Base-by-base conservation (phyloP, 1,139 yeast genomes). In the Pichia sp. region DNA sequence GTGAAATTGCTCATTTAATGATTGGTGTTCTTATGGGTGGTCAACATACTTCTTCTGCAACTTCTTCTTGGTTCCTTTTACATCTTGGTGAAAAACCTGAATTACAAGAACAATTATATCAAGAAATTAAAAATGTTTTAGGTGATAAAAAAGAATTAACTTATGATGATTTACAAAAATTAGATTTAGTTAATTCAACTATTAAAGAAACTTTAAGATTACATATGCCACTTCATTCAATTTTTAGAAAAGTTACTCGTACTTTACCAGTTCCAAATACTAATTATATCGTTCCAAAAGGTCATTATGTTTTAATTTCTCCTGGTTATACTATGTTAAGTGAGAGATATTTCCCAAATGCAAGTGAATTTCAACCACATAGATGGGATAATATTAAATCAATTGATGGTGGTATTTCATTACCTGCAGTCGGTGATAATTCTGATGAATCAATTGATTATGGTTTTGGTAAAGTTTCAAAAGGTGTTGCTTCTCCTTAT, bases 21-120 rank as follows among this genome's bases (percentile, higher is more conserved):
- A 92, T 92, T 66, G 99, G 97, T 64, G 82, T 94, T 46, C 75
- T 94, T 52, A 92, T 92, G 99, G 99, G 98, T 57, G 99, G 98
- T 51, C 99, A 92, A 70, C 99, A 92, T 67, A 94, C 99, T 29
- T 85, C 96, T 56, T 95, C 97, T 40, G 78, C 97, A 27, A 92
- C 98, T 26, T 86, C 96, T 40, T 86, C 97, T 27, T 92, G 98
- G 98, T 80, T 80, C 60, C 72, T 92, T 62, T 75, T 92, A 55
- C 98, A 92, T 63, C 74, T 92, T 55, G 97, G 90, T 55, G 94
- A 83, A 59, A 72, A 78, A 55, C 95, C 95, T 37, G 82, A 86
- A 36, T 68, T 90, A 48, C 96, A 87, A 69, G 86, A 90, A 50
- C 83, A 81, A 60, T 66, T 92, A 46, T 83, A 75, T 62, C 65